A percentile compares a stretch with the other conserved stretches of the same genome.
phyloP scores from a whole-genome alignment of 768 basidiomycete species.

The Trametes cingulata region DNA sequence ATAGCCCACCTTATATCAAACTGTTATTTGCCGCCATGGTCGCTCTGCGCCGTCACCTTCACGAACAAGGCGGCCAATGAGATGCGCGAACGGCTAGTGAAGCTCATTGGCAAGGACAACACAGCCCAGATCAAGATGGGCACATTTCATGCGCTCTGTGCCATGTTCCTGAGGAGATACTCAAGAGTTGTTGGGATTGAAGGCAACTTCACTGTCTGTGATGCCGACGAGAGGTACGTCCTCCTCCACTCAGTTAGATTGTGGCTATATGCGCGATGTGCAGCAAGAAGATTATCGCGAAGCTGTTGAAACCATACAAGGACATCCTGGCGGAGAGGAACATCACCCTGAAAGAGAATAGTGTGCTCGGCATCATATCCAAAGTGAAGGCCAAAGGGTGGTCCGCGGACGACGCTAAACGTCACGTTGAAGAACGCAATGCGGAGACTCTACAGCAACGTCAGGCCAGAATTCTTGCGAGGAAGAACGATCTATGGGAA shows the following conservation, averaged over 20 bases:
- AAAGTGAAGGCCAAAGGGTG: slow-evolving; percentile 66
- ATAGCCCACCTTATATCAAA: slow-evolving; percentile 64
- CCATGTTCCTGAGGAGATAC: slow-evolving; percentile 68
- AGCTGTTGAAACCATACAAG: slow-evolving; percentile 57
- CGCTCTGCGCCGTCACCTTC: slow-evolving; percentile 82
- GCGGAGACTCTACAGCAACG: not conserved
- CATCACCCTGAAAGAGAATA: slow-evolving; percentile 55
- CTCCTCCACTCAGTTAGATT: not conserved
- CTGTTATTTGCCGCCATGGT: slow-evolving; percentile 50
- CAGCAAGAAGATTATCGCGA: slow-evolving; percentile 69
- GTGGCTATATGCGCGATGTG: slow-evolving; percentile 4
- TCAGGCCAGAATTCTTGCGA: not conserved
- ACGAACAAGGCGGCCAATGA: slow-evolving; percentile 91
- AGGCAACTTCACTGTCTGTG: slow-evolving; percentile 80
- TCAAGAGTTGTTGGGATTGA: slow-evolving; percentile 56
- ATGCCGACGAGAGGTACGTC: slow-evolving; percentile 73
- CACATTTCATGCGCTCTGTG: slow-evolving; percentile 80
- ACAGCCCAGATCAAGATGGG: slow-evolving; percentile 64
- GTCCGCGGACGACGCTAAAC: slow-evolving; percentile 47
- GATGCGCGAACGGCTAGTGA: slow-evolving; percentile 71
- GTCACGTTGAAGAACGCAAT: slow-evolving; percentile 7
- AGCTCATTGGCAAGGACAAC: slow-evolving; percentile 61
- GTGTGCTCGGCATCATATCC: slow-evolving; percentile 64
- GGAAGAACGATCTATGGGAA: not conserved
- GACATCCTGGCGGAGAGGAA: slow-evolving; percentile 47